These are phyloP conservation scores for Cornus controversa DNA, from an alignment of 148 eudicot genomes.

Conservation along the genomic window DNA sequence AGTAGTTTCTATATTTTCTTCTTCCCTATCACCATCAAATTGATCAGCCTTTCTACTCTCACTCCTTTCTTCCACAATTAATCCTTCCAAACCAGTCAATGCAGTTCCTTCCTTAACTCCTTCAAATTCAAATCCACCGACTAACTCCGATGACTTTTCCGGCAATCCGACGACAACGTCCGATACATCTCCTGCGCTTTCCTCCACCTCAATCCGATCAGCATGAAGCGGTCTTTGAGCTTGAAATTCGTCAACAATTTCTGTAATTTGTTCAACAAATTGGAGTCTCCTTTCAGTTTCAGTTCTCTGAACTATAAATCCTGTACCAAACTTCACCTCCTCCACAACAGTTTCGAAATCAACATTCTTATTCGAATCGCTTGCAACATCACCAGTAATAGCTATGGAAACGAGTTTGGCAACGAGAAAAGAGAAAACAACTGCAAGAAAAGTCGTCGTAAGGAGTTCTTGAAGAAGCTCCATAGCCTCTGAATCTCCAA, in stretches of 20 bases:
- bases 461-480: slow-evolving; percentile 34
- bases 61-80: not conserved
- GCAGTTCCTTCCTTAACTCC: not conserved
- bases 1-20: not conserved
- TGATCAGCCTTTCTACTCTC: slow-evolving; percentile 6
- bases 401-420: slow-evolving; percentile 35
- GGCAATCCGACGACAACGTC: not conserved
- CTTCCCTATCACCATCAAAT: not conserved
- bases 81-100: slow-evolving; percentile 7
- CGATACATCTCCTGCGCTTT: not conserved
- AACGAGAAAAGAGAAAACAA: slow-evolving; percentile 31
- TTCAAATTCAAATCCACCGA: not conserved
- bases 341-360: slow-evolving; percentile 6
- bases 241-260: slow-evolving; percentile 8
- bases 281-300: slow-evolving; percentile 32
- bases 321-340: slow-evolving; percentile 17
- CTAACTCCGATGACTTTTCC: not conserved
- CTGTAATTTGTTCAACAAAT: slow-evolving; percentile 27
- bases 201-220: not conserved
- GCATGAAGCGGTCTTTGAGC: not conserved
- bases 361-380: slow-evolving; percentile 1
- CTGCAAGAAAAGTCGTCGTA: slow-evolving; percentile 27
- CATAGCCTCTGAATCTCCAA: slow-evolving; percentile 30
- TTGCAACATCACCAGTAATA: not conserved
- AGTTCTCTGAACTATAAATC: slow-evolving; percentile 23